Percentiles rank a stretch among this genome's conserved stretches.
Evolutionary conservation across 768 basidiomycete species (phyloP).

Genomic region (Roridomyces roridus): DNA sequence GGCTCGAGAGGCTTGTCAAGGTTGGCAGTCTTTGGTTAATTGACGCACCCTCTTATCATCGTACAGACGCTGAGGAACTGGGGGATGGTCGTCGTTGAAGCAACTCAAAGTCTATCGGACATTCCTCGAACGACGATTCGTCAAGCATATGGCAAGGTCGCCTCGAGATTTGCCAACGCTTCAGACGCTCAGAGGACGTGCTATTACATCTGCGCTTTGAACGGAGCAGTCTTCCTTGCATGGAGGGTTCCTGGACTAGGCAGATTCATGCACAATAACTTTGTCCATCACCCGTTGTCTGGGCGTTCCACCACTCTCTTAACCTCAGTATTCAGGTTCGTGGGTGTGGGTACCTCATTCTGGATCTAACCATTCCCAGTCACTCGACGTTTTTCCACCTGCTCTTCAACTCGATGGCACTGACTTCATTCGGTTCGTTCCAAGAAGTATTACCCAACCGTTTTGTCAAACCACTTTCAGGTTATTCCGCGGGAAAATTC

Average conservation of each 20-base stretch:
- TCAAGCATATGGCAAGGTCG: slow-evolving; percentile 39
- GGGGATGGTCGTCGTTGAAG: neutral
- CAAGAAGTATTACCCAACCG: neutral
- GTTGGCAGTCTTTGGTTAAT: neutral
- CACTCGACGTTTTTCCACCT: slow-evolving; percentile 62
- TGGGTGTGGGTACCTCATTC: neutral
- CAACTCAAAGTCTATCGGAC: neutral
- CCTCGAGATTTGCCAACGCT: slow-evolving; percentile 44
- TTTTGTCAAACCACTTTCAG: neutral
- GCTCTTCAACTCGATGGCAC: slow-evolving; percentile 63
- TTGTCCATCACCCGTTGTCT: slow-evolving; percentile 64
- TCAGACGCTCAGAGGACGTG: slow-evolving; percentile 53
- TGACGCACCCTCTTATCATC: neutral
- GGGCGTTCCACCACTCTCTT: slow-evolving; percentile 61
- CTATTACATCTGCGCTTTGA: slow-evolving; percentile 55
- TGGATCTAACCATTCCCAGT: slow-evolving; percentile 33
- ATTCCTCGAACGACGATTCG: slow-evolving; percentile 13
- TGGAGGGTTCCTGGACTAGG: slow-evolving; percentile 60
- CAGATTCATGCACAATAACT: slow-evolving; percentile 57
- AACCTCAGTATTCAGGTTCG: slow-evolving; percentile 64
- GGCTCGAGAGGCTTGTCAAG: neutral
- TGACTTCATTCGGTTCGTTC: slow-evolving; percentile 60
- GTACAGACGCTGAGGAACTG: neutral
- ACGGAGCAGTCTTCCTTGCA: slow-evolving; percentile 55
- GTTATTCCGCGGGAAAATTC: slow-evolving; percentile 22